Evolutionary conservation across 78 protist species (phyloP), one percentile per base, ranked within the genome.

Genomic region (Dictyostelium citrinum): DNA sequence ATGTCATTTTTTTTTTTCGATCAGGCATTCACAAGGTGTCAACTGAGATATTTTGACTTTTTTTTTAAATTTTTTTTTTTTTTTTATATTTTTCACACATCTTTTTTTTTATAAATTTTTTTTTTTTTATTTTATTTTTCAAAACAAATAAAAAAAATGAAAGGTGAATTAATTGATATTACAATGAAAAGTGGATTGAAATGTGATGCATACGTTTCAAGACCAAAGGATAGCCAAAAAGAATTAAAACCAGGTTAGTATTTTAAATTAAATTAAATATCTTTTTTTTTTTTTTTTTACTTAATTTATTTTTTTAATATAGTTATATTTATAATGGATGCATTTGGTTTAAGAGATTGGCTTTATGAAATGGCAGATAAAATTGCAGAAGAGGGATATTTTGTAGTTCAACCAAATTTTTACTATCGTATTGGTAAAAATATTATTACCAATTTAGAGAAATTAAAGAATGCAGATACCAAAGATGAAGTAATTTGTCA

Each of bases 281-380:
- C 16, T 16, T 49, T 16, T 16, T 49, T 49, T 49, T 49, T 14
- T 46, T 46, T 46, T 14, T 46, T 14, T 46, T 46, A 14, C 14
- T 46, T 14, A 46, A 2, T 46, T 46, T 1, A 12, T 46, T 46
- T 49, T 16, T 49, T 46, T 20, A 82, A 82, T 4, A 46, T 51
- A 14, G 71, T 88, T 16, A 31, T 88, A 10, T 78, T 76, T 82
- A 37, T 78, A 3, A 88, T 88, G 84, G 93, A 88, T 68, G 85
- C 85, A 9, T 61, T 88, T 49, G 93, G 93, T 14, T 49, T 88
- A 41, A 71, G 93, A 43, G 79, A 83, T 43, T 9, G 37, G 10
- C 11, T 88, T 7, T 46, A 88, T 24, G 20, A 68, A 1, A 78
- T 88, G 93, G 93, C 43, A 0, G 68, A 88, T 27, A 6, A 35